Evolutionary conservation across 2,329 filamentous ascomycete genomes (phyloP), one percentile per base, ranked within the genome.

Genomic region (Pseudogymnoascus destructans): DNA sequence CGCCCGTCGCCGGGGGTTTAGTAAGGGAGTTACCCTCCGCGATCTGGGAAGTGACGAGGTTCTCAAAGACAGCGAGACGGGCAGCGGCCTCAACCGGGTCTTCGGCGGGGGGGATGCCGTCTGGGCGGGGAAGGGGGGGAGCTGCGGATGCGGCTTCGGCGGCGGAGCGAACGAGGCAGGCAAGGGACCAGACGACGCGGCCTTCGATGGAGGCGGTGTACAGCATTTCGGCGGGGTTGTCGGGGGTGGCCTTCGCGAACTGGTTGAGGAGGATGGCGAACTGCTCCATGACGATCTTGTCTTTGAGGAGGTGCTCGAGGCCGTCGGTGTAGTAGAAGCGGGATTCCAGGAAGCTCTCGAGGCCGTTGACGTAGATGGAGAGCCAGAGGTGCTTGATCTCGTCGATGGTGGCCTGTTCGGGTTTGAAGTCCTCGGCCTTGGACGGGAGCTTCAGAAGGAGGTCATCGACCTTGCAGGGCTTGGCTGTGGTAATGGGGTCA

Each of bases 311-410:
- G 60, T 64, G 69, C 17, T 57, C 59, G 55, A 64, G 59, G 54
- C 73, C 70, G 58, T 71, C 72, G 33, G 77, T 74, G 60, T 75
- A 80, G 72, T 89, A 96, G 91, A 91, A 97, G 25, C 77, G 79
- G 5, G 89, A 87, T 70, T 96, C 91, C 62, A 95, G 79, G 62
- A 93, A 85, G 55, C 79, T 79, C 70, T 88, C 84, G 52, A 93
- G 79, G 6, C 83, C 86, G 1, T 79, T 79, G 3, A 84, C 86
- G 69, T 93, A 95, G 63, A 89, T 84, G 63, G 85, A 84, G 64
- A 81, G 79, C 71, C 87, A 95, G 13, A 92, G 74, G 61, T 79
- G 79, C 62, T 82, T 83, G 60, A 89, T 82, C 67, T 89, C 84
- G 64, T 84, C 80, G 55, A 87, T 66, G 23, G 46, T 54, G 46